These are phyloP conservation scores for Scutellaria barbata DNA, from an alignment of 257 asterid species.

Conservation along the genomic window DNA sequence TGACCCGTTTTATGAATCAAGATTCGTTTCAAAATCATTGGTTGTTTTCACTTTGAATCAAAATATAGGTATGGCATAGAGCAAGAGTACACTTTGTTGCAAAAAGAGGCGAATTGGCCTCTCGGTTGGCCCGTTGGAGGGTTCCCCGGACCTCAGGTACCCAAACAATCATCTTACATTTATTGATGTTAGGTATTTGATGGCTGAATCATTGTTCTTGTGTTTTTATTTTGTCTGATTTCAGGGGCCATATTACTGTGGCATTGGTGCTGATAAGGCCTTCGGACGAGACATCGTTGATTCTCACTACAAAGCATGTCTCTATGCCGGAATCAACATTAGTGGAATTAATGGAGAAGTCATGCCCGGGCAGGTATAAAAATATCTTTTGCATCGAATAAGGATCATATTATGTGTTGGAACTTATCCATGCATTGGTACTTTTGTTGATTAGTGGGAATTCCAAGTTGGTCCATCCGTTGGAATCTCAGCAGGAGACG, in stretches of 20 bases:
- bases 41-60: background rate
- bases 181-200: background rate
- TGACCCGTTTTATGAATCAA: background rate
- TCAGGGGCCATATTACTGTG: conserved; percentile 89
- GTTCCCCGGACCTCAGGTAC: conserved; percentile 86
- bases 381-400: background rate
- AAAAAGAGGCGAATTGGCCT: conserved; percentile 70
- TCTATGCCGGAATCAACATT: conserved; percentile 80
- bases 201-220: no score
- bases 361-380: conserved; percentile 79
- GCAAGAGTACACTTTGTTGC: conserved; percentile 75
- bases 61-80: conserved; percentile 75
- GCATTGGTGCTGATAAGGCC: conserved; percentile 76
- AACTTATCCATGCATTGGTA: background rate
- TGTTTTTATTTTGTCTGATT: background rate
- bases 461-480: conserved; percentile 85
- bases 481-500: conserved; percentile 81
- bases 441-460: conserved; percentile 61
- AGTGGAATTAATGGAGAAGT: conserved; percentile 83
- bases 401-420: background rate
- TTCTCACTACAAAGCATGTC: conserved; percentile 78
- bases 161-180: background rate
- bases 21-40: background rate
- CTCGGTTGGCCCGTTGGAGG: conserved; percentile 86
- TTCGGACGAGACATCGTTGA: conserved; percentile 81